phyloP scores from a whole-genome alignment of 129 eudicot species.

The Logfia minima region DNA sequence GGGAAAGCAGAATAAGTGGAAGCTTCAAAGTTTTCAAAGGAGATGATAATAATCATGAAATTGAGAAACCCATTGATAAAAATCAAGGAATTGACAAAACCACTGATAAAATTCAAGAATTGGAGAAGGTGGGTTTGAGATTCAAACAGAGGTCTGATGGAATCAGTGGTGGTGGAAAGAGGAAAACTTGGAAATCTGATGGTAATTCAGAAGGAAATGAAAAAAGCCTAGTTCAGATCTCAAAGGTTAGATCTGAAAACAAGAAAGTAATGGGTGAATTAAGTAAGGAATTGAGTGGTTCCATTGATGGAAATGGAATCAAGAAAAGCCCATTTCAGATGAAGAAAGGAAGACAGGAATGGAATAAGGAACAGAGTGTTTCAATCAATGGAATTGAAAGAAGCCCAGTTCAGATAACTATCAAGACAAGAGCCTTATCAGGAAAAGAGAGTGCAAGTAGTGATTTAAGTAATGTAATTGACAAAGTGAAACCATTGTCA shows the following conservation, averaged over 20 bases:
- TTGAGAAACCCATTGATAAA: slow-evolving; percentile 20
- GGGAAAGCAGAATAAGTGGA: slow-evolving; percentile 83
- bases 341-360: slow-evolving; percentile 41
- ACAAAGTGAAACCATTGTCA: slow-evolving; percentile 25
- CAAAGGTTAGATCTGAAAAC: slow-evolving; percentile 51
- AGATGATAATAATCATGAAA: slow-evolving; percentile 22
- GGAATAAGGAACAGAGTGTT: slow-evolving; percentile 27
- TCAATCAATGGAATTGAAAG: slow-evolving; percentile 37
- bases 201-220: slow-evolving; percentile 45
- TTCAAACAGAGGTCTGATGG: slow-evolving; percentile 48
- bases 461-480: slow-evolving; percentile 20
- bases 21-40: slow-evolving; percentile 65
- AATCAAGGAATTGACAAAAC: not conserved
- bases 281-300: slow-evolving; percentile 36
- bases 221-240: slow-evolving; percentile 54
- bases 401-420: slow-evolving; percentile 32
- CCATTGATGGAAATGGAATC: slow-evolving; percentile 49
- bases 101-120: not conserved
- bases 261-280: slow-evolving; percentile 44
- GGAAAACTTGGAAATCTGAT: slow-evolving; percentile 86
- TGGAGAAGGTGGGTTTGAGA: slow-evolving; percentile 36
- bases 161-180: slow-evolving; percentile 45
- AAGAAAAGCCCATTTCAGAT: slow-evolving; percentile 49
- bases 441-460: slow-evolving; percentile 23
- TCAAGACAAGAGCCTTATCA: slow-evolving; percentile 35